Evolutionary conservation across 2,329 filamentous ascomycete species (phyloP), one percentile per base, ranked within the genome.

Genomic region (Lomentospora prolificans): DNA sequence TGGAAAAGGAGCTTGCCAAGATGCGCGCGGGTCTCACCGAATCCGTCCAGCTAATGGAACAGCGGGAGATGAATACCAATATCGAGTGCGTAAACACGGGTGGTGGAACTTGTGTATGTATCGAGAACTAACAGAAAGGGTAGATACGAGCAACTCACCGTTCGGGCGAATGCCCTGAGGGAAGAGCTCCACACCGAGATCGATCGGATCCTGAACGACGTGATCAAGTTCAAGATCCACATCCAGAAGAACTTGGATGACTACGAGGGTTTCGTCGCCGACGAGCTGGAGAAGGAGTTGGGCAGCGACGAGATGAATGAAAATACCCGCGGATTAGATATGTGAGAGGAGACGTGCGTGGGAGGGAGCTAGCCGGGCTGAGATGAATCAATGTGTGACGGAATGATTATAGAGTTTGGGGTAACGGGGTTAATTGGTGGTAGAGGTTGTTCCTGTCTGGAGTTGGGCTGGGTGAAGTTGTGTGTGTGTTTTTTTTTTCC

Each of bases 151-250:
- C 90, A 96, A 67, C 75, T 97, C 51, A 90, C 87, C n/a, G 81
- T 95, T 55, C 82, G 84, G 30, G 89, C 89, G 51, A 89, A 89
- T 60, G 76, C 89, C 1, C 78, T 97, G 24, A 84, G 94, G n/a
- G 94, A 99, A 69, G 91, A 97, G 68, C 78, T 99, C n/a, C 94
- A 99, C 69, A 96, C 90, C 0, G 91, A 96, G 69, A 89, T 96
- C 64, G 94, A 96, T 73, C 86, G 85, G 64, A 95, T 97, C 82
- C 75, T 99, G 58, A 95, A 96, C 72, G 91, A 97, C 67, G 87
- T 96, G 59, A 95, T 97, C 74, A 91, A 95, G 66, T 97, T 99
- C 81, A 99, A 99, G 74, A 89, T 99, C 61, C 91, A 97, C 66
- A 79, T 99, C 53, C 94, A 99, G 70, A 91, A 90, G 73, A 86